Evolutionary conservation across 495 filamentous ascomycete genomes (phyloP).

Genomic region (Hypoxylon lienhwacheense): DNA sequence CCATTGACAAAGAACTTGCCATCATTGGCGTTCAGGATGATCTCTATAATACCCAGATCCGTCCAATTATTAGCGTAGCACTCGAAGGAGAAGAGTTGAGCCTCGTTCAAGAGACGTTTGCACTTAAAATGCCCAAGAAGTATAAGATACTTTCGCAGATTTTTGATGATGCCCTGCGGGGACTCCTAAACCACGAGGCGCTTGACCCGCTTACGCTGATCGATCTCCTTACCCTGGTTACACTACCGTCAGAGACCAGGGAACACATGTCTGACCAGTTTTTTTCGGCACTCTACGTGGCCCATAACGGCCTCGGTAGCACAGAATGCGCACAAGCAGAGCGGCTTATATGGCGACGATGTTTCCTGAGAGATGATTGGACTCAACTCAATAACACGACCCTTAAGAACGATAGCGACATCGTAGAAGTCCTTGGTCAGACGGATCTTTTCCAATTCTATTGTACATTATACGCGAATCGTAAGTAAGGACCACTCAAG

Average conservation of each 20-base stretch:
- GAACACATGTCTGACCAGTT: constrained; percentile 58
- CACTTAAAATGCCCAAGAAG: constrained; percentile 55
- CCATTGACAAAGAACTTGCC: constrained; percentile 62
- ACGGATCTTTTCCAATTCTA: constrained; percentile 56
- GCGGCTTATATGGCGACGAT: constrained; percentile 81
- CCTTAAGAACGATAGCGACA: constrained; percentile 52
- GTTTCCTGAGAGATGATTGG: constrained; percentile 80
- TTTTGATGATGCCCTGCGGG: constrained; percentile 65
- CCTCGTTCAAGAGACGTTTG: constrained; percentile 70
- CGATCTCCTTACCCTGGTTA: constrained; percentile 79
- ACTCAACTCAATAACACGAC: constrained; percentile 58
- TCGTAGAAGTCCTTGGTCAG: constrained; percentile 47
- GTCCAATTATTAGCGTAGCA: constrained; percentile 61
- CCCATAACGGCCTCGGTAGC: constrained; percentile 58
- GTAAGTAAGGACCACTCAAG: constrained; percentile 40
- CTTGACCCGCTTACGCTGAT: constrained; percentile 69
- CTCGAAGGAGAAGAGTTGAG: constrained; percentile 80
- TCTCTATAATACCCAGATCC: constrained; percentile 57
- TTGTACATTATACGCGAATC: constrained; percentile 46
- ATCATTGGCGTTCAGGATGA: constrained; percentile 73
- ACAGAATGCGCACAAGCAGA: constrained; percentile 59
- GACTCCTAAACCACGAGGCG: constrained; percentile 66
- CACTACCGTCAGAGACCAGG: constrained; percentile 45
- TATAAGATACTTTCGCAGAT: constrained; percentile 65
- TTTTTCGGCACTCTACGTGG: constrained; percentile 68